Evolutionary conservation across 148 eudicot genomes (phyloP).

Genomic region (Suaeda aralocaspica): DNA sequence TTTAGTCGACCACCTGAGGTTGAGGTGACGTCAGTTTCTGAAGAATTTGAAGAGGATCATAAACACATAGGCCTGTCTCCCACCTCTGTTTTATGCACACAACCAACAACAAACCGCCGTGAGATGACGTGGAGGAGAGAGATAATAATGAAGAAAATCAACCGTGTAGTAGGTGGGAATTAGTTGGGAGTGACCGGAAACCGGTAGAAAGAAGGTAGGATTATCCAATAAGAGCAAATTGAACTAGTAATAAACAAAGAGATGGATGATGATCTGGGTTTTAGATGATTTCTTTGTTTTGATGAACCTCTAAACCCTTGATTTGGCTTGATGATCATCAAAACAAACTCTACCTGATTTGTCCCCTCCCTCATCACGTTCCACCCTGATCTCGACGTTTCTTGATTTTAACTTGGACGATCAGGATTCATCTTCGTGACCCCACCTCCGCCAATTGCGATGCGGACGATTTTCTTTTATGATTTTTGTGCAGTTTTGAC

Average conservation of each 20-base stretch:
- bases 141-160: neutral
- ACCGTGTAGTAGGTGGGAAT: neutral
- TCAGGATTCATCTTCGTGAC: neutral
- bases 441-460: neutral
- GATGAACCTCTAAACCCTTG: constrained; percentile 26
- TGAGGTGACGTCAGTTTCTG: constrained; percentile 19
- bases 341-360: constrained; percentile 20
- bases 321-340: constrained; percentile 26
- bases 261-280: constrained; percentile 26
- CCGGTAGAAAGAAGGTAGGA: constrained; percentile 9
- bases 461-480: constrained; percentile 14
- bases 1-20: constrained; percentile 26
- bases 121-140: neutral
- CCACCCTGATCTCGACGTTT: constrained; percentile 11
- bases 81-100: constrained; percentile 41
- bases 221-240: neutral
- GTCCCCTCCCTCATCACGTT: neutral
- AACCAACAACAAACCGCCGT: neutral
- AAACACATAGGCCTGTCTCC: constrained; percentile 36
- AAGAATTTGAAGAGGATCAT: constrained; percentile 12
- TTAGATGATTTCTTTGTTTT: constrained; percentile 30
- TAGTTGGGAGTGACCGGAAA: constrained; percentile 9
- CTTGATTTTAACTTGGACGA: constrained; percentile 23
- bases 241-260: neutral
- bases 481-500: neutral